Base-by-base conservation (phyloP, 176 grass and related monocot genomes). In the Rhynchospora breviuscula region DNA sequence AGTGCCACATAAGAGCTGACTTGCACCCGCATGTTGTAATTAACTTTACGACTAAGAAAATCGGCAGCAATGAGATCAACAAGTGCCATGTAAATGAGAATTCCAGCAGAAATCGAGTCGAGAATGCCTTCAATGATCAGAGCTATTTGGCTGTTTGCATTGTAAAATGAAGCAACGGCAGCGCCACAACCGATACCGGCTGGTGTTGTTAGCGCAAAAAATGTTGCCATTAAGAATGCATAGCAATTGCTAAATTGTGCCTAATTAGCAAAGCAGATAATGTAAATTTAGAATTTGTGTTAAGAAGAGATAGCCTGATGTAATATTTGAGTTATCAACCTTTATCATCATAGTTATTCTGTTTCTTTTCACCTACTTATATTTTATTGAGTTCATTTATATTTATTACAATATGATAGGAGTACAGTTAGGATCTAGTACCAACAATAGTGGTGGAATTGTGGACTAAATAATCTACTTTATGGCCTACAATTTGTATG, bases 51-150 rank as follows among this genome's bases (percentile, higher is more conserved):
- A 83, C 83, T 88, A 17, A 92, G 83, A 40, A 97, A 97, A 86
- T 97, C 90, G 17, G 88, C 88, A 57, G 91, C 88, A 66, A 97
- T 91, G 53, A 97, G 88, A 85, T 92, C 88, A 10, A 97, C 88
- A 59, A 97, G 63, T 9, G 94, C 90, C 90, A 91, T 92, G 40
- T 97, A 94, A 81, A 97, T 94, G 47, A 97, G 82, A 72, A 97
- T 97, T 60, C 94, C 94, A 10, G 94, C 90, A 0, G 94, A 92
- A n/a, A 87, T 88, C 2, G 90, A 89, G 72, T 97, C 90, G 19
- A 97, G 81, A 59, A 92, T 86, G 21, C 94, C 94, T 79, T 97
- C 92, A 46, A 94, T 63, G 17, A 92, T 76, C 51, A 91, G 86
- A 5, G 90, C 88, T 69, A 69, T 80, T 1, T 83, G 85, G 87